Base-by-base conservation (phyloP, 2,329 filamentous ascomycete species). In the Epichloe uncinata region DNA sequence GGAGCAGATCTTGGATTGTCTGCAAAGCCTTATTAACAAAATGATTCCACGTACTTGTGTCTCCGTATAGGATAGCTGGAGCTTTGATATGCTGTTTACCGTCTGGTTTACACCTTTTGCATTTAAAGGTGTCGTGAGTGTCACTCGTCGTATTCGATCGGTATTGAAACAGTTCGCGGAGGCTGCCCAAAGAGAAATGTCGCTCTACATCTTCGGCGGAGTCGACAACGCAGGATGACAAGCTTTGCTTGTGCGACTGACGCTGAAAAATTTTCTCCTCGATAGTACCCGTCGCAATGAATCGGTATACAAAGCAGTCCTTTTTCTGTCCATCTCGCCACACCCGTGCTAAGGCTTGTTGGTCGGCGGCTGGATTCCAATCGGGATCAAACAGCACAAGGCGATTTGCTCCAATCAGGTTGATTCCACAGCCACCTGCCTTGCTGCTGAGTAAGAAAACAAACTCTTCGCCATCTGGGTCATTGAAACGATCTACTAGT, bases 271-370 rank as follows among this genome's bases (percentile, higher is more conserved):
- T 96, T 71, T 98, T 98, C 68, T 98, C 93, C 63, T 98, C 93
- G 54, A 98, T 98, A 0, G 90, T 96, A 4, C 93, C 93, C 0
- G 94, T 97, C 0, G 90, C 87, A 60, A 98, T 98, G 70, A 98
- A 98, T n/a, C 93, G 86, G 66, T 98, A 98, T 15, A 98, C 93
- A 60, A 98, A 98, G 62, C 93, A 98, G 62, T 98, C 93, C 64
- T 98, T 98, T 75, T 94, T 97, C 67, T 98, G 93, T 0, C 93
- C 93, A 60, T 98, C 93, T 74, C 93, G 87, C 93, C 93, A 98
- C 18, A 98, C 93, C 72, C 93, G 86, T 36, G 93, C 93, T 33
- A 98, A 77, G 4, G 93, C 93, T 69, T 98, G 93, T 66, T 98
- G 93, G 62, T 98, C 93, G 1, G 93, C 90, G 3, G 93, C 93